These are phyloP conservation scores for Jatropha podagrica DNA, from an alignment of 441 rosid species.

Conservation along the genomic window DNA sequence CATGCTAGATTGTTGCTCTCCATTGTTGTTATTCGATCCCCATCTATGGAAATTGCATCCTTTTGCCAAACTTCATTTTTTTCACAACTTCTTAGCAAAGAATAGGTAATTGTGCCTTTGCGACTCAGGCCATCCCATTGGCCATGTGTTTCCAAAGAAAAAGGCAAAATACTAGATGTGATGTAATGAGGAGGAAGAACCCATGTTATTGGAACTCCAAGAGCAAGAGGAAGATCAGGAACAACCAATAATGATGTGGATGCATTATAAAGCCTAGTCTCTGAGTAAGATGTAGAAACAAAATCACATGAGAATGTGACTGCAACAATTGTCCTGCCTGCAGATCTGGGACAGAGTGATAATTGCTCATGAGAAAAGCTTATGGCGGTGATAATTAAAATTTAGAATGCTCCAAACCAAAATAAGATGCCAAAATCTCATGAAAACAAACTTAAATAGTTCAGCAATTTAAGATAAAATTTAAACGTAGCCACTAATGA, in stretches of 20 bases:
- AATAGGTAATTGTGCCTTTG: conserved; percentile 66
- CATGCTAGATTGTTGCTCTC: conserved; percentile 76
- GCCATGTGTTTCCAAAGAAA: conserved; percentile 48
- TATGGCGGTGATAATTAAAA: conserved; percentile 11
- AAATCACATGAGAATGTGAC: conserved; percentile 86
- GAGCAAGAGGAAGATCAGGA: conserved; percentile 89
- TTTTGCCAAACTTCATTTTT: conserved; percentile 45
- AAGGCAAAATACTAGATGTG: conserved; percentile 71
- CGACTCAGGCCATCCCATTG: conserved; percentile 60
- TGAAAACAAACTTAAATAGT: conserved; percentile 8
- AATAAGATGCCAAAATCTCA: conserved; percentile 11
- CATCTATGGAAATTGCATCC: conserved; percentile 59
- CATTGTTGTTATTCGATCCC: conserved; percentile 65
- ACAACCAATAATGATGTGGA: conserved; percentile 60
- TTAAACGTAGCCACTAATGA: background rate
- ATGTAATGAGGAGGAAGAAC: conserved; percentile 88
- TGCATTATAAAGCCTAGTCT: conserved; percentile 68
- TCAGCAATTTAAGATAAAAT: background rate
- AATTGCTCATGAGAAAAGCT: conserved; percentile 29
- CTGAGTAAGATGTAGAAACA: conserved; percentile 57
- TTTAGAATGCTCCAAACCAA: background rate
- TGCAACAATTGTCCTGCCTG: conserved; percentile 69
- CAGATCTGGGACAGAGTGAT: conserved; percentile 56
- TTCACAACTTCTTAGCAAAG: conserved; percentile 63
- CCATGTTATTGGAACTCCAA: conserved; percentile 90